Percentiles rank a stretch among this genome's conserved stretches.
Evolutionary conservation across 2,329 filamentous ascomycete species (phyloP).

Genomic region (Paecilomyces sp.): DNA sequence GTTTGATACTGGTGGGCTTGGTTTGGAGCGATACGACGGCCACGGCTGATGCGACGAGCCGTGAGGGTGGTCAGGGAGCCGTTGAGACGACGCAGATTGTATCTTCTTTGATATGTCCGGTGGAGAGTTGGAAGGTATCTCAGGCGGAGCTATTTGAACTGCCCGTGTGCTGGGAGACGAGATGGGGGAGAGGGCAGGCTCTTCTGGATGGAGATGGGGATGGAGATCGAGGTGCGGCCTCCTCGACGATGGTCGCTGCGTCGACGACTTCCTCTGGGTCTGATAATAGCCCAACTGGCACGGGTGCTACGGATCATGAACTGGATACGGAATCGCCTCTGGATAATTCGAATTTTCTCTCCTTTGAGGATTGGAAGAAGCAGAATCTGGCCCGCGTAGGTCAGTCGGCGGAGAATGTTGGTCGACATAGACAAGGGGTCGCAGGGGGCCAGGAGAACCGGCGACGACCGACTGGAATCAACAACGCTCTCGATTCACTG

Average conservation of each 20-base stretch:
- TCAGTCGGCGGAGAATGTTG: conserved; percentile 65
- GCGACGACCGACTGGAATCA: conserved; percentile 47
- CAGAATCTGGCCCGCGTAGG: conserved; percentile 81
- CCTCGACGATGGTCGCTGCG: conserved; percentile 1
- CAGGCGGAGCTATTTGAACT: conserved; percentile 14
- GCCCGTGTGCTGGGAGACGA: conserved; percentile 19
- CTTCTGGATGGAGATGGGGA: conserved; percentile 3
- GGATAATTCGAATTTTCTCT: conserved; percentile 78
- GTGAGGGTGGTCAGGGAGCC: not conserved
- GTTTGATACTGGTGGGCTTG: not conserved
- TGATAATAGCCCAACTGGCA: conserved; percentile 3
- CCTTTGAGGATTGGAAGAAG: conserved; percentile 97
- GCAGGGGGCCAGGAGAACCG: conserved; percentile 42
- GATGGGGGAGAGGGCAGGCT: conserved; percentile 7
- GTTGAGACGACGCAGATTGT: conserved; percentile 2
- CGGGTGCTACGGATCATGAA: conserved; percentile 31
- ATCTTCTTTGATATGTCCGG: conserved; percentile 14
- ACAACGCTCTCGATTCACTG: conserved; percentile 67
- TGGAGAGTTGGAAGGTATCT: conserved; percentile 8
- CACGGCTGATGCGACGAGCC: not conserved
- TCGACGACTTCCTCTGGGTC: conserved; percentile 1
- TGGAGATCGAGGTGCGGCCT: not conserved
- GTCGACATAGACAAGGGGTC: conserved; percentile 46
- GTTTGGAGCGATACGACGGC: not conserved
- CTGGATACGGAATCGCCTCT: conserved; percentile 58